Conservation (phyloP, 805 yeast genomes). For the Saccharomyces paradoxus region DNA sequence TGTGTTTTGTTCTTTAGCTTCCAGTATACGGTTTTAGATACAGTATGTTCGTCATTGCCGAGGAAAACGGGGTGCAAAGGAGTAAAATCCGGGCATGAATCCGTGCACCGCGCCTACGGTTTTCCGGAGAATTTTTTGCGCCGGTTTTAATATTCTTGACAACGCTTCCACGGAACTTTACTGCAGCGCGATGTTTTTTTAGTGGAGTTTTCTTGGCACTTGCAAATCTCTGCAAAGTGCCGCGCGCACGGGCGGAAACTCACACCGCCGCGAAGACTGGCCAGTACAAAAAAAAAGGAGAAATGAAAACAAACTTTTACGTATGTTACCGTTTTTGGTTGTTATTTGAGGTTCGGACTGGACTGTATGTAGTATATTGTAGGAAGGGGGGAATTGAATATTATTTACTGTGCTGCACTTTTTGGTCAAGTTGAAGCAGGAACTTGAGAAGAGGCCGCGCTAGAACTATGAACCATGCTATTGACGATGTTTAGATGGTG, state of each 20-base stretch:
- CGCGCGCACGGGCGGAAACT: neutral
- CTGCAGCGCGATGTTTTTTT: too few species aligned
- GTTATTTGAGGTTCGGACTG: too few species aligned
- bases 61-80: neutral
- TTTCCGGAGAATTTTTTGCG: neutral
- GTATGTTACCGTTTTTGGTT: neutral
- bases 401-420: constrained; percentile 4
- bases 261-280: neutral
- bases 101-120: neutral
- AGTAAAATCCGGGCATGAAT: neutral
- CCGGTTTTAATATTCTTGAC: neutral
- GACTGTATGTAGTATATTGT: neutral
- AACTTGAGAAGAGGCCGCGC: neutral
- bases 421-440: neutral
- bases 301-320: neutral
- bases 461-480: constrained; percentile 8
- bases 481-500: constrained; percentile 14
- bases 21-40: neutral
- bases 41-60: neutral
- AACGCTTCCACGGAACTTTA: neutral
- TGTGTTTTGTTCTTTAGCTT: neutral
- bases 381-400: constrained; percentile 7
- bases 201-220: neutral
- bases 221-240: neutral
- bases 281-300: neutral